Evolutionary conservation across 2,329 filamentous ascomycete species (phyloP).

Genomic region (Alternaria dauci): DNA sequence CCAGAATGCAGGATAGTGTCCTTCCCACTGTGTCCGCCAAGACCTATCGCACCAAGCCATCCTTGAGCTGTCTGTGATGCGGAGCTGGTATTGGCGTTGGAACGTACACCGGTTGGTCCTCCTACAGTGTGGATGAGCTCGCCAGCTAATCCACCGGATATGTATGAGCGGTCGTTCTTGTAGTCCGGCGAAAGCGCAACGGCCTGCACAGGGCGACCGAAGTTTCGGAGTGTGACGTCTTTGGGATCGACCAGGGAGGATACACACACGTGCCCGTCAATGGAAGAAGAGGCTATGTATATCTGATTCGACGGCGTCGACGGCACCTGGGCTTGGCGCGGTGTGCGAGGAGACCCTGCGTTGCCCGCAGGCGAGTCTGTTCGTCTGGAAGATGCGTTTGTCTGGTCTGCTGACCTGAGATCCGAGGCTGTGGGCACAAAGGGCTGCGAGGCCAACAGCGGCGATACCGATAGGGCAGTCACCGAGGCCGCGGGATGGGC

Average conservation of each 20-base stretch:
- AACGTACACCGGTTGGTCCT: conserved; percentile 77
- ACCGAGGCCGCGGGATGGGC: conserved; percentile 87
- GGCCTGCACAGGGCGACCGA: conserved; percentile 88
- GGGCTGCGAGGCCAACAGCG: conserved; percentile 70
- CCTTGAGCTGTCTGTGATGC: conserved; percentile 84
- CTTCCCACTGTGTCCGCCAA: conserved; percentile 79
- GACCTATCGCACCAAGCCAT: conserved; percentile 88
- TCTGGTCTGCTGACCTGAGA: conserved; percentile 34
- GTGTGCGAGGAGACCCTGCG: conserved; percentile 60
- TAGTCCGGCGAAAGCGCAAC: conserved; percentile 96
- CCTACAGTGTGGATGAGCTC: conserved; percentile 87
- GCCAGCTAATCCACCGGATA: conserved; percentile 89
- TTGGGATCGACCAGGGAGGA: conserved; percentile 86
- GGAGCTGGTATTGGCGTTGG: conserved; percentile 87
- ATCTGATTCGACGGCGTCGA: conserved; percentile 88
- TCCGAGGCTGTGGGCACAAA: conserved; percentile 36
- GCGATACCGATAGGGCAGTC: conserved; percentile 88
- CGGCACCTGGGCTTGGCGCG: conserved; percentile 68
- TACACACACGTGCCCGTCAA: conserved; percentile 95
- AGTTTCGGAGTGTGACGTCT: conserved; percentile 91
- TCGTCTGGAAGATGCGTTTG: conserved; percentile 54
- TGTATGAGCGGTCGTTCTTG: conserved; percentile 84
- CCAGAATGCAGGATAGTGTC: conserved; percentile 90
- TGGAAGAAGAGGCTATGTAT: conserved; percentile 90
- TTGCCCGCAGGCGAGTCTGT: conserved; percentile 37